Evolutionary conservation across 352 stramenopile genomes (phyloP).

Genomic region (Globisporangium paddicum): DNA sequence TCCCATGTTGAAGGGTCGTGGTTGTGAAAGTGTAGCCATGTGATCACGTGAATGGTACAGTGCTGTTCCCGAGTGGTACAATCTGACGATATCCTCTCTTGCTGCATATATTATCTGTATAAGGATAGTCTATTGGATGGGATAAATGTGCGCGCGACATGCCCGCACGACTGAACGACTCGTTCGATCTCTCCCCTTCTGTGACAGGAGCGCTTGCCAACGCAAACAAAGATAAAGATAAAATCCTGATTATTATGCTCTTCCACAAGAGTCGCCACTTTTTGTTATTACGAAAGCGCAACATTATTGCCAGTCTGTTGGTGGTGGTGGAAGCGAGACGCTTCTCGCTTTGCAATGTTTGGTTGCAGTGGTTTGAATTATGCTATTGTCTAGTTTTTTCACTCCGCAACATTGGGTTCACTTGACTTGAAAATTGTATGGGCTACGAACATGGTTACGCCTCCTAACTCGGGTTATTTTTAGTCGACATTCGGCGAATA

Average conservation of each 20-base stretch:
- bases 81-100: neutral
- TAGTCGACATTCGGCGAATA: neutral
- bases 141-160: neutral
- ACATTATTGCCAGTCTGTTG: neutral
- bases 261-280: too few relatives aligned
- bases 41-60: neutral
- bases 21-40: conserved; percentile 4
- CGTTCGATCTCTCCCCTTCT: too few relatives aligned
- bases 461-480: too few relatives aligned
- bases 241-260: too few relatives aligned
- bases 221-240: too few relatives aligned
- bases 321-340: too few relatives aligned
- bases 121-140: neutral
- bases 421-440: neutral
- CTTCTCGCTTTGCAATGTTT: too few relatives aligned
- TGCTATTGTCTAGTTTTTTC: neutral
- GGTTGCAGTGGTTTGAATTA: neutral
- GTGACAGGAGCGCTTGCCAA: too few relatives aligned
- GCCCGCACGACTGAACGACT: neutral
- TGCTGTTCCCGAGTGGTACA: neutral
- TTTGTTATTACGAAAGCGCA: neutral
- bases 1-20: neutral
- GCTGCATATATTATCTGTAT: neutral
- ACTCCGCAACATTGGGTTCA: neutral
- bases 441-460: too few relatives aligned